Percentiles rank a stretch among this genome's conserved stretches.
Conservation (phyloP, 2,329 filamentous ascomycete genomes). For the Alternaria conjuncta region DNA sequence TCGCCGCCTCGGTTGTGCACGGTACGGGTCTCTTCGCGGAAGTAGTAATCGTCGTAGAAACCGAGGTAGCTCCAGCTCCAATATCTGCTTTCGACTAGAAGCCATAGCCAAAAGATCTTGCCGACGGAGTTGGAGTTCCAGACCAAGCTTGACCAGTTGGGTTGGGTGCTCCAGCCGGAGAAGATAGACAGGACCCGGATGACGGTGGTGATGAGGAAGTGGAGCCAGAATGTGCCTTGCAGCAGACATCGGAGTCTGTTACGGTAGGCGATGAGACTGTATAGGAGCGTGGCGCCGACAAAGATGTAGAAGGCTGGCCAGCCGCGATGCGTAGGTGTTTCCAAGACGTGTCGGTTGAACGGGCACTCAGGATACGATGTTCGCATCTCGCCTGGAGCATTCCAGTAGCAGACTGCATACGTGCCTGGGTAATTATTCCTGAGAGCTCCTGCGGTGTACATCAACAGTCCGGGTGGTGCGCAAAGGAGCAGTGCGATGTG, state of each 20-base stretch:
- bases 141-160: neutral
- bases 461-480: neutral
- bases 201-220: neutral
- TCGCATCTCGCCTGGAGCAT: neutral
- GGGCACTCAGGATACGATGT: too few relatives aligned
- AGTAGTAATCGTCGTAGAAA: neutral
- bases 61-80: neutral
- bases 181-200: neutral
- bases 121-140: neutral
- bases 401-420: neutral
- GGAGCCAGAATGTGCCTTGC: neutral
- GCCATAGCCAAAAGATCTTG: neutral
- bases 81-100: neutral
- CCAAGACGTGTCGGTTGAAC: neutral
- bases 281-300: neutral
- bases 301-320: neutral
- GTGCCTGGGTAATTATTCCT: neutral
- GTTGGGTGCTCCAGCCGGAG: neutral
- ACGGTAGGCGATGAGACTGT: neutral
- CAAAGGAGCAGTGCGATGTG: neutral
- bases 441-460: neutral
- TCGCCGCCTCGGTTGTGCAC: neutral
- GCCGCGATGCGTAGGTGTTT: neutral
- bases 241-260: neutral
- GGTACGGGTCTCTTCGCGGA: neutral